A percentile compares a stretch with the other conserved stretches of the same genome.
Conservation (phyloP, 2,329 filamentous ascomycete species). For the Beauveria pseudobassiana region DNA sequence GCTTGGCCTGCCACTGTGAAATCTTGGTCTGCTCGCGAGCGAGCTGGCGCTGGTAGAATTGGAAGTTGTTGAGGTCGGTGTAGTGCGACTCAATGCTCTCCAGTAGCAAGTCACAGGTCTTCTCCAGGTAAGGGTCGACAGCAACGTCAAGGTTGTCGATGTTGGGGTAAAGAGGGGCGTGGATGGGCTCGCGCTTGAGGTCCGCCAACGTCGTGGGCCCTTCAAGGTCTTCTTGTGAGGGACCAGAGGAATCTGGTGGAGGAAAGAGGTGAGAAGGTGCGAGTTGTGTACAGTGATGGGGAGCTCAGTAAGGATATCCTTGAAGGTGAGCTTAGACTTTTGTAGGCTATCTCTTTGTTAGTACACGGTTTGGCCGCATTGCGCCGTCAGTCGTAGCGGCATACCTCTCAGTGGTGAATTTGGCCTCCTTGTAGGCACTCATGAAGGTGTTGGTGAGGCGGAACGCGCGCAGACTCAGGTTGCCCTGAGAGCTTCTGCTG, state of each 20-base stretch:
- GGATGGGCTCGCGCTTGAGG: slow-evolving; percentile 57
- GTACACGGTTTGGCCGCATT: not conserved
- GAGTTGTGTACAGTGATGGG: slow-evolving; percentile 92
- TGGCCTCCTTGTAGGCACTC: slow-evolving; percentile 88
- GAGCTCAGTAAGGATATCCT: slow-evolving; percentile 87
- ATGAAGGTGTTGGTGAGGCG: slow-evolving; percentile 83
- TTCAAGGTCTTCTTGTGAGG: slow-evolving; percentile 55
- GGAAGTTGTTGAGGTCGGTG: slow-evolving; percentile 98
- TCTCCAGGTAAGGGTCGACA: slow-evolving; percentile 96
- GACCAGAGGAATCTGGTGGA: slow-evolving; percentile 75
- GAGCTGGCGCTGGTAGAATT: slow-evolving; percentile 89
- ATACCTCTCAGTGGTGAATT: slow-evolving; percentile 94
- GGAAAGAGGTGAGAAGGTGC: slow-evolving; percentile 88
- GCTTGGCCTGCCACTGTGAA: slow-evolving; percentile 90
- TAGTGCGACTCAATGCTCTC: slow-evolving; percentile 98
- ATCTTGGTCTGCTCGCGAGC: slow-evolving; percentile 95
- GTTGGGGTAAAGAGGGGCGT: slow-evolving; percentile 71
- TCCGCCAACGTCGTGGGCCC: slow-evolving; percentile 75
- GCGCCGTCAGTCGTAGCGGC: slow-evolving; percentile 21
- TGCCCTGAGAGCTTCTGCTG: slow-evolving; percentile 87
- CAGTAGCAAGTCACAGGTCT: slow-evolving; percentile 91
- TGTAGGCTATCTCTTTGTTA: slow-evolving; percentile 57
- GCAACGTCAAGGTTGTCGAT: slow-evolving; percentile 84
- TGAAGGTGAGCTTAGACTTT: slow-evolving; percentile 88
- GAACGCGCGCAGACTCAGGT: slow-evolving; percentile 84